Evolutionary conservation across 2,329 filamentous ascomycete genomes (phyloP), one percentile per base, ranked within the genome.

Genomic region (Sphaerulina vaccinii): DNA sequence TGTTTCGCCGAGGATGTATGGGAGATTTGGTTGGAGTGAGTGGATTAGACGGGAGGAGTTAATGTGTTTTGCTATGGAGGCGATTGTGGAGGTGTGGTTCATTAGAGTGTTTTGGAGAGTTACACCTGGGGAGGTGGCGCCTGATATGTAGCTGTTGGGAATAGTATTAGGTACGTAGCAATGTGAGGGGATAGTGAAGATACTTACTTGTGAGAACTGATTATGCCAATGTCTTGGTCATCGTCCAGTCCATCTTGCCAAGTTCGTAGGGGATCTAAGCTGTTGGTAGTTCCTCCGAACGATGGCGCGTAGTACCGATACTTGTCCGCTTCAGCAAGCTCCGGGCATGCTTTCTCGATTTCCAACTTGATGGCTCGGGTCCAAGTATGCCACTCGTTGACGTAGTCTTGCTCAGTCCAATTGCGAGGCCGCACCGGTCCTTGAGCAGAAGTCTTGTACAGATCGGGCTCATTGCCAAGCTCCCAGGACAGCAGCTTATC

Each of bases 391-490:
- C 81, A 86, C 61, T 85, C 78, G 5, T 65, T 57, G 2, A 83
- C 79, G 60, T 81, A 85, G 24, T 73, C 70, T 13, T 65, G 67
- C 61, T 84, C 82, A 49, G 75, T 76, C 75, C 79, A 85, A 22
- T 62, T 70, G 0, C 70, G 22, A 0, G 80, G 76, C n/a, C 82
- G 68, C 16, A 81, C 75, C 0, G 73, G 69, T 0, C 77, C 75
- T 56, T 80, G 78, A 2, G 75, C 65, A 16, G 76, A 78, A 1
- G 74, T 77, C 15, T 77, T 75, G 65, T 71, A 85, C 6, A 85
- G 67, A 64, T 86, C 82, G 0, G 81, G 80, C 65, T 85, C 82
- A 60, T 86, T 86, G 33, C 84, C 83, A 57, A 85, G 80, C 62
- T 83, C 80, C 80, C 80, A 86, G 55, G 71, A 70, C 21, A 80